phyloP scores from a whole-genome alignment of 805 yeast genomes.

The Vanderwaltozyma verrucispora region DNA sequence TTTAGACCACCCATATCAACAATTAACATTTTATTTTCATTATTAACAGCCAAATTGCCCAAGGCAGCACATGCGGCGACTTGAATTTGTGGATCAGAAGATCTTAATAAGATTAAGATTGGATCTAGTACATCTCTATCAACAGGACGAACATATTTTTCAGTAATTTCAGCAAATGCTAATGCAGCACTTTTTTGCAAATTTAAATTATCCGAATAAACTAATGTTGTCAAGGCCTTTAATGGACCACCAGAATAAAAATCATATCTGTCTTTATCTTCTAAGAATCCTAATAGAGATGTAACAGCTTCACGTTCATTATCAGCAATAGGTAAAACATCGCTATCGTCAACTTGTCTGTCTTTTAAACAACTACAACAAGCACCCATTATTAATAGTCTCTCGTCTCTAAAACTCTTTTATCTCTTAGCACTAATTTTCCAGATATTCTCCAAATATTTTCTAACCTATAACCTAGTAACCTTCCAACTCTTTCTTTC shows the following conservation, averaged over 20 bases:
- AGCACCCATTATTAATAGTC: conserved; percentile 37
- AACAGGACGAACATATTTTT: conserved; percentile 87
- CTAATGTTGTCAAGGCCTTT: conserved; percentile 82
- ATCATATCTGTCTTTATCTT: conserved; percentile 64
- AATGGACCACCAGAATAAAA: conserved; percentile 80
- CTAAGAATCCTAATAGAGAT: conserved; percentile 77
- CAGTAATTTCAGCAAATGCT: conserved; percentile 97
- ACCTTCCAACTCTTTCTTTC: too few species aligned
- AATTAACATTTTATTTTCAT: conserved; percentile 83
- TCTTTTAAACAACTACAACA: conserved; percentile 39
- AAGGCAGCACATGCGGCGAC: conserved; percentile 98
- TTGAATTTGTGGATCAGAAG: conserved; percentile 88
- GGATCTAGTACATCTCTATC: conserved; percentile 90
- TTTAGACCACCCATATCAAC: conserved; percentile 98
- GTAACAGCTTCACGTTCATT: conserved; percentile 96
- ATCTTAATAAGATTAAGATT: conserved; percentile 74
- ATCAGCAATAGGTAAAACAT: conserved; percentile 75
- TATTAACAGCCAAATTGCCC: conserved; percentile 96
- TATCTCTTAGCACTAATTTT: too few species aligned
- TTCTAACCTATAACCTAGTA: too few species aligned
- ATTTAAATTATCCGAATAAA: conserved; percentile 89
- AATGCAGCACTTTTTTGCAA: conserved; percentile 94
- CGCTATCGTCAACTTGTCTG: conserved; percentile 32
- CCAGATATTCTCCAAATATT: too few species aligned
- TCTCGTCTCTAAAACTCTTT: too few species aligned